phyloP scores from a whole-genome alignment of 2,329 filamentous ascomycete species.

The Gliomastix tumulicola region DNA sequence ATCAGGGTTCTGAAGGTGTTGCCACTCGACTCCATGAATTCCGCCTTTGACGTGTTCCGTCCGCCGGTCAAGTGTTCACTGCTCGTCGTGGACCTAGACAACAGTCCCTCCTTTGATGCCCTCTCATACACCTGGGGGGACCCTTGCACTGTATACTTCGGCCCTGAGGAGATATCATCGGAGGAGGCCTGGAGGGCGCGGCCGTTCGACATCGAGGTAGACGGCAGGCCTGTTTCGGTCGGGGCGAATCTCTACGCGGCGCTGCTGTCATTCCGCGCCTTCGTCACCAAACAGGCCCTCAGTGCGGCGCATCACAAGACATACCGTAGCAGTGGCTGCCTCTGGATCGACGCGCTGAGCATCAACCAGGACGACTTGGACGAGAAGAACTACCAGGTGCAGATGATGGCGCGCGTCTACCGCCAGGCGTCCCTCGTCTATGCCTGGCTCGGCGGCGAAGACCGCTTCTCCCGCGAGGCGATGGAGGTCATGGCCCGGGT shows the following conservation, averaged over 20 bases:
- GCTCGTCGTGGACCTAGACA: not conserved
- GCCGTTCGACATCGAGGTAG: not conserved
- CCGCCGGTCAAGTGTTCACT: not conserved
- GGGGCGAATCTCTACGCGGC: not conserved
- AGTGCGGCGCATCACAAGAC: no score
- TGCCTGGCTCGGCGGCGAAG: not conserved
- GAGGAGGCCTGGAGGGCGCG: not conserved
- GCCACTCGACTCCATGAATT: no score
- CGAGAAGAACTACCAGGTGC: constrained; percentile 3
- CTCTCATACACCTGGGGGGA: not conserved
- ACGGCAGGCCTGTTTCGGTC: not conserved
- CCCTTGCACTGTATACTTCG: not conserved
- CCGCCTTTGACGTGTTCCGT: not conserved
- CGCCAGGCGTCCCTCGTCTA: not conserved
- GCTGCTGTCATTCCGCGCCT: not conserved
- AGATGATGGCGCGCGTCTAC: constrained; percentile 2
- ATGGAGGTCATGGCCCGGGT: not conserved
- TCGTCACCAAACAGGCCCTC: no score
- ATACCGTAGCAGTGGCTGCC: not conserved
- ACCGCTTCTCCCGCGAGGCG: not conserved
- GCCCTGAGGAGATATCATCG: not conserved
- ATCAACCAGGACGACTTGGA: constrained; percentile 5
- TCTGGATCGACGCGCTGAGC: constrained; percentile 4
- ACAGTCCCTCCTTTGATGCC: not conserved
- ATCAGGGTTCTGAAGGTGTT: no score